Base-by-base conservation (phyloP, 2,329 filamentous ascomycete species). In the Claviceps quebecensis region DNA sequence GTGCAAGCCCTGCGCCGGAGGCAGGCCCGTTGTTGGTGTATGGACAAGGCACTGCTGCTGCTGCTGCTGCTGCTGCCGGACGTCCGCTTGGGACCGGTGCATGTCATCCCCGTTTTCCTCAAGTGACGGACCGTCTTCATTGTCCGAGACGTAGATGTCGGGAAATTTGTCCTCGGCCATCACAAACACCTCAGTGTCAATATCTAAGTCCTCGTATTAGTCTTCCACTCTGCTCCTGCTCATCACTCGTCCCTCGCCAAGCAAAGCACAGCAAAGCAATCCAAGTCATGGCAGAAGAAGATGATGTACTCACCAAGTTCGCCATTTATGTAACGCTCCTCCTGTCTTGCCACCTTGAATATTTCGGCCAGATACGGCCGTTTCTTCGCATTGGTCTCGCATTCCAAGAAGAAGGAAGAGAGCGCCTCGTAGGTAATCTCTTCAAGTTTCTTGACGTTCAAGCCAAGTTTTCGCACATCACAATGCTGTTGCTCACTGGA, bases 391-490 rank as follows among this genome's bases (percentile, higher is more conserved):
- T 83, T 83, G 43, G 69, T 70, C 2, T 77, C 73, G 50, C 73
- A 75, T 55, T 82, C 78, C 14, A 70, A 67, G 53, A 81, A 83
- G 65, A 78, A 83, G 16, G 69, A 66, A 0, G 75, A 75, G 29
- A 83, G 68, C 0, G 75, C 75, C 51, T 84, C 79, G 48, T 69
- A 72, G 0, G 80, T 81, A 2, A 74, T 70, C 29, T 78, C 74
- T 55, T 83, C 77, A 3, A 84, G 65, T 57, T 77, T 79, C 50
- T 67, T 67, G 17, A 81, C 71, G 49, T 70, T 74, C 6, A 83
- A 65, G 34, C 69, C 67, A 8, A 78, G 65, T 56, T 77, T 78
- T 55, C 71, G 70, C 13, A 82, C 71, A 19, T 75, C 71, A 0
- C 63, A 63, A 49, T 78, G 75, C 53, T 79, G 76, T 41, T 66